phyloP scores from a whole-genome alignment of 129 eudicot species.

The Centella asiatica region DNA sequence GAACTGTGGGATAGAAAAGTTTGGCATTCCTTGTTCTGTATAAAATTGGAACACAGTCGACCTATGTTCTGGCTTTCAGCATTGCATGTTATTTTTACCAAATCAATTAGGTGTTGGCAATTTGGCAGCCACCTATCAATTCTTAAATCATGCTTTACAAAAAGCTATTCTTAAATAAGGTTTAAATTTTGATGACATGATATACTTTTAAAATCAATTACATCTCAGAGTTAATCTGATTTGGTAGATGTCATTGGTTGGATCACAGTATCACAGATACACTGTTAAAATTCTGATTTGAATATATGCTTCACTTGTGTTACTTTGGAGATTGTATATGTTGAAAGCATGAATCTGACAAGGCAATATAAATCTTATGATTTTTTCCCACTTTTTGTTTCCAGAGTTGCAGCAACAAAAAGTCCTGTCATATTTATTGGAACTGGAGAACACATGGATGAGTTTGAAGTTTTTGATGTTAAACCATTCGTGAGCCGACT shows the following conservation, averaged over 20 bases:
- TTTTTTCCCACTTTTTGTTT: not conserved
- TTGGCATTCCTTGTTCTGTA: not conserved
- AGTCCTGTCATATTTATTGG: slow-evolving; percentile 92
- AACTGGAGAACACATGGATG: slow-evolving; percentile 98
- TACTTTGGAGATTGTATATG: not conserved
- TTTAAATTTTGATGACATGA: not conserved
- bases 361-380: not conserved
- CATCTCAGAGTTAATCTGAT: too few species aligned
- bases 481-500: slow-evolving; percentile 95
- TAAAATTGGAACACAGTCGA: not conserved
- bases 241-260: too few species aligned
- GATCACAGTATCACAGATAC: too few species aligned
- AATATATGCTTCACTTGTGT: not conserved
- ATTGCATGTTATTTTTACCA: not conserved
- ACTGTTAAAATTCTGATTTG: not conserved
- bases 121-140: not conserved
- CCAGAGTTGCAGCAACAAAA: slow-evolving; percentile 94
- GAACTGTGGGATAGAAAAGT: not conserved
- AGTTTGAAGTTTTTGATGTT: slow-evolving; percentile 87
- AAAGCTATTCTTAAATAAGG: not conserved
- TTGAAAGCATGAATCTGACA: not conserved
- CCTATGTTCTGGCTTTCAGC: not conserved
- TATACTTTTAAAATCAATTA: not conserved
- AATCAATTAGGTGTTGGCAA: not conserved
- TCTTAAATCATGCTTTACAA: too few species aligned